Evolutionary conservation across 2,329 filamentous ascomycete species (phyloP).

Genomic region (Diplodia seriata): DNA sequence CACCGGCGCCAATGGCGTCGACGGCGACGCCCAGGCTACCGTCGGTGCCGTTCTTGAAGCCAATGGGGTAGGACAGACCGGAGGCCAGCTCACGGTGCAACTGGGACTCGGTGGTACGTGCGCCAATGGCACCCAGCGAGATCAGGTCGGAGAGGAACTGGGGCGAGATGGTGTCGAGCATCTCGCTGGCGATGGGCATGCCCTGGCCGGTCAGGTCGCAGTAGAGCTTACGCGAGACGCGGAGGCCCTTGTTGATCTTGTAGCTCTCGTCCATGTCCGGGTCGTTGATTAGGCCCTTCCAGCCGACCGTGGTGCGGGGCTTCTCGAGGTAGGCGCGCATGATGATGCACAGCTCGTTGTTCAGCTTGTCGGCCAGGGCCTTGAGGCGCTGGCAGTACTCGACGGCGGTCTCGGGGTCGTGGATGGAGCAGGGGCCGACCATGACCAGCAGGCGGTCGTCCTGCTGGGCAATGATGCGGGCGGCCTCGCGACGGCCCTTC

Average conservation of each 20-base stretch:
- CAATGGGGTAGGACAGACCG: constrained; percentile 94
- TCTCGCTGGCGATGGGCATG: constrained; percentile 96
- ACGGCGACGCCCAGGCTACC: constrained; percentile 90
- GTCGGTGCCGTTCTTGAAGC: constrained; percentile 99
- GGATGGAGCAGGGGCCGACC: constrained; percentile 94
- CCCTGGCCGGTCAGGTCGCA: constrained; percentile 84
- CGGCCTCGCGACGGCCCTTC: constrained; percentile 71
- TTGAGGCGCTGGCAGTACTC: constrained; percentile 87
- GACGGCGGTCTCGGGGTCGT: constrained; percentile 86
- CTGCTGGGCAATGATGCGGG: constrained; percentile 77
- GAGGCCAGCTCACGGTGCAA: constrained; percentile 95
- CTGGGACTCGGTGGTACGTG: constrained; percentile 95
- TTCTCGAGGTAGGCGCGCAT: constrained; percentile 99
- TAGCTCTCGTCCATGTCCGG: constrained; percentile 96
- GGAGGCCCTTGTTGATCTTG: constrained; percentile 98
- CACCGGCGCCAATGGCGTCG: constrained; percentile 85
- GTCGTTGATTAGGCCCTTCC: constrained; percentile 99
- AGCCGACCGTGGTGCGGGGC: constrained; percentile 95
- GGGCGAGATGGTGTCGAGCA: constrained; percentile 98
- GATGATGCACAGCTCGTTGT: constrained; percentile 84
- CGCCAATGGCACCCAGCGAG: constrained; percentile 93
- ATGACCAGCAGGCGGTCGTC: constrained; percentile 92
- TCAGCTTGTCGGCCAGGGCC: constrained; percentile 77
- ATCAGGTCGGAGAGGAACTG: constrained; percentile 97
- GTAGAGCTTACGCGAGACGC: constrained; percentile 91